Percentiles rank a stretch among this genome's conserved stretches.
Conservation (phyloP, 73 alveolate species). For the Tetrahymena malaccensis region DNA sequence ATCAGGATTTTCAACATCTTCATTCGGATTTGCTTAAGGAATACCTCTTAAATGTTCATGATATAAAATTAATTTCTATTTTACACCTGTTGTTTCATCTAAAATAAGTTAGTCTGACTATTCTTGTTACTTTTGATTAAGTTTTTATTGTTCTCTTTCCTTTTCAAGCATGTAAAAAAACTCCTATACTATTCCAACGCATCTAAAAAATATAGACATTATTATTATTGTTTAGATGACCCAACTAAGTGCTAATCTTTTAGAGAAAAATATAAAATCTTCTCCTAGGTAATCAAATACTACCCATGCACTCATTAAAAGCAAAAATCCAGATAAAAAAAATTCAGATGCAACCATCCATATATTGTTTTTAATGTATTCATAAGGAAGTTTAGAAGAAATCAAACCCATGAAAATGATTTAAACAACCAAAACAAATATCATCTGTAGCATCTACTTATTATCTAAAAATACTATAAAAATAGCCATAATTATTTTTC, state of each 20-base stretch:
- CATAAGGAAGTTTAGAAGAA: background rate
- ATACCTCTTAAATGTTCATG: background rate
- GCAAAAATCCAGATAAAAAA: background rate
- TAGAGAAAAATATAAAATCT: background rate
- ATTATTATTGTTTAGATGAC: background rate
- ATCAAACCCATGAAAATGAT: background rate
- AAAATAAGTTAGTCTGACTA: background rate
- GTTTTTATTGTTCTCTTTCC: background rate
- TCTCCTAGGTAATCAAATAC: background rate
- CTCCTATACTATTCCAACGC: background rate
- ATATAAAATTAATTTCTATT: background rate
- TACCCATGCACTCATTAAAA: background rate
- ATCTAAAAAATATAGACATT: background rate
- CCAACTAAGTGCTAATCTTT: background rate
- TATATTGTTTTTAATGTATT: background rate
- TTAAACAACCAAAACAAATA: background rate
- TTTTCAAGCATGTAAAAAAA: background rate
- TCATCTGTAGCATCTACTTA: background rate
- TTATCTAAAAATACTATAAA: background rate
- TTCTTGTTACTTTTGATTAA: background rate
- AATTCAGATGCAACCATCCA: background rate
- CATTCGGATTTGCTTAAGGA: background rate
- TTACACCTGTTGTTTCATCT: background rate
- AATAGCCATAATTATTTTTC: background rate
- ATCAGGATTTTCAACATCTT: background rate